Evolutionary conservation across 257 asterid genomes (phyloP).

Genomic region (Nicotiana noctiflora): DNA sequence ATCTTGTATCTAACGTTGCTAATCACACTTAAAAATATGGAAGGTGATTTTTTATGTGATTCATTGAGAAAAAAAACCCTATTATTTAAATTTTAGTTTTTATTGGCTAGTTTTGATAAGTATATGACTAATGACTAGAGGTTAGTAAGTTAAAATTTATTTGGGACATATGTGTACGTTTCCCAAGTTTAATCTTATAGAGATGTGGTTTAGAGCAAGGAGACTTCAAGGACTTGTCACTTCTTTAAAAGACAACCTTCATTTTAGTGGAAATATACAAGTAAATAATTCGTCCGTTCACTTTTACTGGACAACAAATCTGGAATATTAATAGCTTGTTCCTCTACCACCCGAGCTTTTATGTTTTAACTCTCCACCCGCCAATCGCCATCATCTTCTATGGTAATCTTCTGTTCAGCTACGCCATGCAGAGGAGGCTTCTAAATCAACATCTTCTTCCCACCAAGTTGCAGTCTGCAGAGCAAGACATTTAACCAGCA

Average conservation of each 20-base stretch:
- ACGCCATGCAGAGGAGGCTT: constrained; percentile 85
- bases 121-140: too few relatives aligned
- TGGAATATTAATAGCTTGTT: background rate
- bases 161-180: too few relatives aligned
- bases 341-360: background rate
- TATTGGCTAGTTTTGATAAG: too few relatives aligned
- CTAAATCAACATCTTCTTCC: constrained; percentile 78
- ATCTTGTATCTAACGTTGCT: too few relatives aligned
- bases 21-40: too few relatives aligned
- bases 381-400: background rate
- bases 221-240: background rate
- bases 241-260: background rate
- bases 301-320: background rate
- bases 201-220: too few relatives aligned
- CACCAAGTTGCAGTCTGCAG: constrained; percentile 86
- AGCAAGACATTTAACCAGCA: constrained; percentile 1
- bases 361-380: background rate
- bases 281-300: background rate
- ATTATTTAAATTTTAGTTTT: too few relatives aligned
- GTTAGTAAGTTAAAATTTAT: too few relatives aligned
- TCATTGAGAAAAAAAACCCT: too few relatives aligned
- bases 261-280: background rate
- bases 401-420: constrained; percentile 33
- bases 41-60: too few relatives aligned
- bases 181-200: too few relatives aligned